phyloP scores from a whole-genome alignment of 768 basidiomycete species.

The Boletus subparvulus region DNA sequence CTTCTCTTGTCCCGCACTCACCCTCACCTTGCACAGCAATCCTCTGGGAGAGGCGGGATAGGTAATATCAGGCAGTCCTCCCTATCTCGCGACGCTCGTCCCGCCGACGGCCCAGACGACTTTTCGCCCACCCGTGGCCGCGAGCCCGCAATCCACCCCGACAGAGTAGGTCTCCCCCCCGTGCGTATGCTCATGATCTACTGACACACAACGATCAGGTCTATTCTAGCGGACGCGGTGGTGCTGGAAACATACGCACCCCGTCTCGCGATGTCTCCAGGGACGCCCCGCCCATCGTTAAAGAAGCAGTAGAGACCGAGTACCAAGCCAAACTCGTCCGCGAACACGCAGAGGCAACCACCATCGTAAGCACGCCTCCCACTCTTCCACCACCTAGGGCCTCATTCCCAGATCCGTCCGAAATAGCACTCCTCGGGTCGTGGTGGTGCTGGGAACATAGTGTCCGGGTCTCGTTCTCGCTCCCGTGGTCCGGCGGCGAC shows the following conservation, averaged over 20 bases:
- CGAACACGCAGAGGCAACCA: constrained; percentile 30
- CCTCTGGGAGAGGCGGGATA: constrained; percentile 65
- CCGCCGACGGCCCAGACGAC: constrained; percentile 51
- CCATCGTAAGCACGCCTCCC: constrained; percentile 33
- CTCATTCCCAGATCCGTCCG: background rate
- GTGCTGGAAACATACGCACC: constrained; percentile 82
- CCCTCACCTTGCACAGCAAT: constrained; percentile 35
- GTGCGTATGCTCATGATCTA: background rate
- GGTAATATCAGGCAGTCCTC: constrained; percentile 64
- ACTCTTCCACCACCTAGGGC: background rate
- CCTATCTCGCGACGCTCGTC: constrained; percentile 43
- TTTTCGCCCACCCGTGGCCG: constrained; percentile 57
- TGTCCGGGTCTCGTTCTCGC: constrained; percentile 50
- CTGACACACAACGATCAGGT: constrained; percentile 1
- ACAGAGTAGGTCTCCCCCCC: constrained; percentile 32
- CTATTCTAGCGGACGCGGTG: constrained; percentile 72
- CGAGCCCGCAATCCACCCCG: constrained; percentile 44
- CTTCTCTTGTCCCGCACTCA: background rate
- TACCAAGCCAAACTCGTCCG: constrained; percentile 25
- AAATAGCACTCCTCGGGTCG: constrained; percentile 60
- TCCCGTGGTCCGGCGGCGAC: constrained; percentile 38
- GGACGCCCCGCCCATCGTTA: constrained; percentile 37
- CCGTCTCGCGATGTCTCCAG: constrained; percentile 47
- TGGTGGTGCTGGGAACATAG: constrained; percentile 68
- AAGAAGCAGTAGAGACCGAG: constrained; percentile 24